Percentiles rank a stretch among this genome's conserved stretches.
Evolutionary conservation across 2,329 filamentous ascomycete genomes (phyloP).

Genomic region (Ophiocordyceps camponoti-saundersi): DNA sequence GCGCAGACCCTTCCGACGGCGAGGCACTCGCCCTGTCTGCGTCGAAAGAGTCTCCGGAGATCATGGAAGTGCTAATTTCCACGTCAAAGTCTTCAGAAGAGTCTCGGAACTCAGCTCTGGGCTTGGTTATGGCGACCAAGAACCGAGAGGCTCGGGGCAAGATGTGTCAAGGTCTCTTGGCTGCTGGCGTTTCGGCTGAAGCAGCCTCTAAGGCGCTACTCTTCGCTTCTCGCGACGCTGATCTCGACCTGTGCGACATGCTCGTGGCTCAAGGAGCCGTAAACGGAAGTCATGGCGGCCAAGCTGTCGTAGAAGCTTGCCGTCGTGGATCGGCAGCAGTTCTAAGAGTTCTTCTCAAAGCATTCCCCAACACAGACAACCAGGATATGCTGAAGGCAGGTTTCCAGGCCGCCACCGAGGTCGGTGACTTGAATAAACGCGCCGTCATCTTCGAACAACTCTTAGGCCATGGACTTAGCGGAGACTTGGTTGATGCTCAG

Average conservation of each 20-base stretch:
- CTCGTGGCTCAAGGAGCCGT: slow-evolving; percentile 34
- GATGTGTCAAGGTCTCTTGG: slow-evolving; percentile 28
- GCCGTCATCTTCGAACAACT: slow-evolving; percentile 33
- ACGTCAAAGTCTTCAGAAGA: slow-evolving; percentile 17
- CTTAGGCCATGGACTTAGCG: slow-evolving; percentile 29
- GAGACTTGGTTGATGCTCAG: slow-evolving; percentile 33
- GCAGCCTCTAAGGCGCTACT: slow-evolving; percentile 32
- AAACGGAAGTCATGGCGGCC: slow-evolving; percentile 31
- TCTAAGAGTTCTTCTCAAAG: slow-evolving; percentile 29
- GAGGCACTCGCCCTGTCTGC: slow-evolving; percentile 29
- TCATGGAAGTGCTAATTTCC: slow-evolving; percentile 27
- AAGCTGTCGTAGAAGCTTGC: slow-evolving; percentile 37
- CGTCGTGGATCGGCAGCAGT: slow-evolving; percentile 31
- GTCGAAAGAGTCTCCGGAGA: slow-evolving; percentile 24
- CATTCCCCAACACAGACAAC: slow-evolving; percentile 19
- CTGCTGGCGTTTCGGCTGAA: slow-evolving; percentile 25
- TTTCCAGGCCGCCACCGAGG: slow-evolving; percentile 37
- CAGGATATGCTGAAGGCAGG: slow-evolving; percentile 26
- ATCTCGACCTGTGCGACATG: slow-evolving; percentile 30
- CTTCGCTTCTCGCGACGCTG: slow-evolving; percentile 32
- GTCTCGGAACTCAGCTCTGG: slow-evolving; percentile 22
- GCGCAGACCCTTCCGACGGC: slow-evolving; percentile 32
- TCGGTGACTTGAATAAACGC: slow-evolving; percentile 30
- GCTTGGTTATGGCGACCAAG: slow-evolving; percentile 23
- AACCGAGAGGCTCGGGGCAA: slow-evolving; percentile 21